Evolutionary conservation across 495 filamentous ascomycete species (phyloP), one percentile per base, ranked within the genome.

Genomic region (Podospora australis): DNA sequence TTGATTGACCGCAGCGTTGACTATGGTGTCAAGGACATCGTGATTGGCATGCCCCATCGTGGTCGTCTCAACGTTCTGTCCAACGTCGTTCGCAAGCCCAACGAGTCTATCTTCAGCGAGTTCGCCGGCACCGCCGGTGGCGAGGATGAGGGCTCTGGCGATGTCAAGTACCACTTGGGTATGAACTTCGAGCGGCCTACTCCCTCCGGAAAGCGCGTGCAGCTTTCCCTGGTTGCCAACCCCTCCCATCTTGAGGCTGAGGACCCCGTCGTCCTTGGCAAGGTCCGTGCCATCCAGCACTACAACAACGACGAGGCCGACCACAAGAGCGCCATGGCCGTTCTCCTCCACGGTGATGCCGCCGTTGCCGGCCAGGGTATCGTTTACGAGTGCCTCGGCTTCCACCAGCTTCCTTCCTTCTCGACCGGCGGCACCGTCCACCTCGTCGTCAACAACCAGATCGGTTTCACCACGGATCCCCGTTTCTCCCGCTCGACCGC

Each of bases 151-250:
- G 92, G 92, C 48, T 97, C 94, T 41, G 92, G 92, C 53, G 92
- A 98, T 68, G 92, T 98, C 66, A 98, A 98, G 69, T 98, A 98
- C 72, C 92, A 98, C 73, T 72, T 98, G 60, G 92, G 92, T 58
- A 98, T 98, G 92, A 97, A 97, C 74, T 98, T 98, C 60, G 94
- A 98, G 72, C 88, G 92, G 42, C 92, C 92, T 25, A 98, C 92
- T 17, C 92, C 92, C 46, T 97, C 94, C 21, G 92, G 92, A 59
- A 97, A 96, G 78, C 92, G 92, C 46, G 92, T 98, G 14, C 92
- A 97, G 75, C 81, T 98, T 25, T 98, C 92, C 47, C 81, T 98
- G 39, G 92, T 98, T 45, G 92, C 92, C 67, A 98, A 98, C 70
- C 92, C 92, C 42, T 98, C 92, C 34, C 92, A 98, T 81, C 73